phyloP scores from a whole-genome alignment of 139 green algal species.

The Monoraphidium neglectum region DNA sequence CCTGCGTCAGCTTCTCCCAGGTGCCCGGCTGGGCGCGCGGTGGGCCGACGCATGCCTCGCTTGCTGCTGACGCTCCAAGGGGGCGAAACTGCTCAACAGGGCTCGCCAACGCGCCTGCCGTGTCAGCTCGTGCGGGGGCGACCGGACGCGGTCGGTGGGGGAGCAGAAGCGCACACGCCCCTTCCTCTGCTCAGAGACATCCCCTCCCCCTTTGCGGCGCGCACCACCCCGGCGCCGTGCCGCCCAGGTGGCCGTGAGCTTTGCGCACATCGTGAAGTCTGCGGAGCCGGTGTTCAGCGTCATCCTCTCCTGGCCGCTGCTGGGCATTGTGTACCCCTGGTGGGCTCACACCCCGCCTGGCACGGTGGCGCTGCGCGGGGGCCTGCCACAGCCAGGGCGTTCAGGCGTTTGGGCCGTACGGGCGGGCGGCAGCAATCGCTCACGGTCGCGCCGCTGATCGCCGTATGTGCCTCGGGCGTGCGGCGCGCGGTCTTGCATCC shows the following conservation, averaged over 20 bases:
- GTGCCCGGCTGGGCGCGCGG: too few relatives aligned
- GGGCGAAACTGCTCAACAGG: not conserved
- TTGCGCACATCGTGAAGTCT: conserved; percentile 86
- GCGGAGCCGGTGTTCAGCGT: conserved; percentile 80
- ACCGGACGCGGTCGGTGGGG: not conserved
- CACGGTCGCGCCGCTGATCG: too few relatives aligned
- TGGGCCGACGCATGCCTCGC: not conserved
- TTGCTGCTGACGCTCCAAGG: not conserved
- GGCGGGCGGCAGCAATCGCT: too few relatives aligned
- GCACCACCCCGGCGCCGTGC: too few relatives aligned
- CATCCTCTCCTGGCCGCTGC: conserved; percentile 69
- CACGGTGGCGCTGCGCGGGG: too few relatives aligned
- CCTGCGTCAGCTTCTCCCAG: conserved; percentile 74
- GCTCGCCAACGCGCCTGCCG: not conserved
- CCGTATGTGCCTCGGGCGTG: too few relatives aligned
- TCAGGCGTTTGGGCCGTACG: too few relatives aligned
- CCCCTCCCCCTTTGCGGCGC: conserved; percentile 45
- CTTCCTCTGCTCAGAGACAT: not conserved
- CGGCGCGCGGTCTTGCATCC: not conserved
- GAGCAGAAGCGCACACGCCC: too few relatives aligned
- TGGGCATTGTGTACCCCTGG: conserved; percentile 57
- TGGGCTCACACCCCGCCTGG: conserved; percentile 6
- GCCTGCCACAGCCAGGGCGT: too few relatives aligned
- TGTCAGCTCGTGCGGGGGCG: not conserved
- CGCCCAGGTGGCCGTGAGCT: conserved; percentile 85